Evolutionary conservation across 768 basidiomycete species (phyloP).

Genomic region (Lentinula boryana): DNA sequence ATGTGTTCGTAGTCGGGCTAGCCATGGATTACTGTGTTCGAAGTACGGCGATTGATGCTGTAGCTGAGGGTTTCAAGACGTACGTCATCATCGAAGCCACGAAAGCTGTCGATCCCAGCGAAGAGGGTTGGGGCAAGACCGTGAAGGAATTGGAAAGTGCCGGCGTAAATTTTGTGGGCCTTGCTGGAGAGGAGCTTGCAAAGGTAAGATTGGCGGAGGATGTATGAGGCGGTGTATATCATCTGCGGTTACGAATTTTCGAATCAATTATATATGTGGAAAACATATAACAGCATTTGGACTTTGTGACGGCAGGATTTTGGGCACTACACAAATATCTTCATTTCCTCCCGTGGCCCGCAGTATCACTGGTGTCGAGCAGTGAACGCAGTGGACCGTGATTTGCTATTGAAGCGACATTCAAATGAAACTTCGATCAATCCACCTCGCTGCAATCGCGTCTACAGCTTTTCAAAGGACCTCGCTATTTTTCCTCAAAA

Average conservation of each 20-base stretch:
- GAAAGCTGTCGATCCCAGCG: constrained; percentile 17
- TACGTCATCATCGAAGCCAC: constrained; percentile 17
- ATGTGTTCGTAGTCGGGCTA: constrained; percentile 50
- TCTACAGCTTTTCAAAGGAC: neutral
- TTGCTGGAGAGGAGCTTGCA: neutral
- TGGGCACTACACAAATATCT: too few relatives aligned
- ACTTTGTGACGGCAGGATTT: too few relatives aligned
- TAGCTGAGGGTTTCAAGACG: constrained; percentile 28
- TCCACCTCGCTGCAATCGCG: neutral
- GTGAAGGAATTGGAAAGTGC: constrained; percentile 11
- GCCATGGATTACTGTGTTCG: constrained; percentile 67
- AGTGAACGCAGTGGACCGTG: neutral
- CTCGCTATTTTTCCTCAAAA: neutral
- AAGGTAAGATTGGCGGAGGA: neutral
- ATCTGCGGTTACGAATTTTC: neutral
- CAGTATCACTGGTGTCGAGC: too few relatives aligned
- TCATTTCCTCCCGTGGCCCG: too few relatives aligned
- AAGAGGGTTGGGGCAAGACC: constrained; percentile 10
- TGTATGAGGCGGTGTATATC: neutral
- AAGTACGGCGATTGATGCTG: constrained; percentile 36
- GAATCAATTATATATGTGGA: too few relatives aligned
- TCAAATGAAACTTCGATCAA: neutral
- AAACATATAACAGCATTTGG: too few relatives aligned
- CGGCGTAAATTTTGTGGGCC: constrained; percentile 10
- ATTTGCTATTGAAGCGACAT: neutral